These are phyloP conservation scores for Rhodamnia argentea DNA, from an alignment of 345 rosid genomes.

Conservation along the genomic window DNA sequence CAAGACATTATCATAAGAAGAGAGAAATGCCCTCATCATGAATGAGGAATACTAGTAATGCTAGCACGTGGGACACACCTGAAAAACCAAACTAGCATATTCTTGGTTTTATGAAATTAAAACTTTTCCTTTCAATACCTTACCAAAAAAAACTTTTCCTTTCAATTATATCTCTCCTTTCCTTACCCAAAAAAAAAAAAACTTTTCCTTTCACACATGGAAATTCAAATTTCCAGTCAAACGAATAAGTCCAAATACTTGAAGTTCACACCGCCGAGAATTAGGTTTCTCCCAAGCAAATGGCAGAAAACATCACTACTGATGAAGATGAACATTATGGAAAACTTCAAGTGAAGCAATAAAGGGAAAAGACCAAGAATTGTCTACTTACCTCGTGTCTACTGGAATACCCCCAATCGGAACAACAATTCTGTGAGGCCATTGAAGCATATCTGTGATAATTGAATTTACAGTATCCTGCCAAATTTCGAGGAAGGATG, in stretches of 20 bases:
- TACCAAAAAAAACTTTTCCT: no score
- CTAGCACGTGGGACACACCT: not conserved
- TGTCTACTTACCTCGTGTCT: slow-evolving; percentile 54
- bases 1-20: not conserved
- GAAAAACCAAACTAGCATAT: not conserved
- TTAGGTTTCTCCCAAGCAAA: not conserved
- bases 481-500: slow-evolving; percentile 1
- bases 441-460: slow-evolving; percentile 88
- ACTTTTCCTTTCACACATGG: not conserved
- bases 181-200: no score
- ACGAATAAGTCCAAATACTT: not conserved
- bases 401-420: slow-evolving; percentile 91
- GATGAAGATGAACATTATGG: not conserved
- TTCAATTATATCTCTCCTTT: no score
- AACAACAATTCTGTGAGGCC: slow-evolving; percentile 99
- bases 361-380: not conserved
- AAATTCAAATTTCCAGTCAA: not conserved
- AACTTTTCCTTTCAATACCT: not conserved
- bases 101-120: not conserved
- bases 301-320: not conserved
- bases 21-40: not conserved
- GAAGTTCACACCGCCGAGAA: not conserved
- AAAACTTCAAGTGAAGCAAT: not conserved
- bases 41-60: not conserved
- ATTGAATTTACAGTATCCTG: slow-evolving; percentile 90